Base-by-base conservation (phyloP, 176 grass and related monocot species). In the Themeda triandra region DNA sequence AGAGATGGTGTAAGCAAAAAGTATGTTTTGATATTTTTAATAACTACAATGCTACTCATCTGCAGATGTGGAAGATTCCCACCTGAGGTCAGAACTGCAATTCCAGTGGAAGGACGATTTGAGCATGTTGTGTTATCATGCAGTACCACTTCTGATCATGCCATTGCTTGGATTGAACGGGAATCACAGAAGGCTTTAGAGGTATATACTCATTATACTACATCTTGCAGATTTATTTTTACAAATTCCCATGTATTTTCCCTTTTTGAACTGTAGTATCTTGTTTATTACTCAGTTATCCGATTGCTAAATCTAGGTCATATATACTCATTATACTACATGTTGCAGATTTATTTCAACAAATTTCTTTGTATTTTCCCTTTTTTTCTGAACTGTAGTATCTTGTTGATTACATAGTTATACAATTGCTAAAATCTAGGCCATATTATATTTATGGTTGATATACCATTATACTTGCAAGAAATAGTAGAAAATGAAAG, bases 81-180 rank as follows among this genome's bases (percentile, higher is more conserved):
- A 25, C 97, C 97, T 83, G 93, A 92, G 63, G 92, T 96, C 54
- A 96, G 79, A 78, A 99, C 97, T 77, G 93, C 97, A 59, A 99
- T 99, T 92, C 97, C 97, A 58, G 92, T 99, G 35, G 92, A 99
- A 82, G 92, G 86, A 8, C 90, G 97, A 80, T 99, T 99, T 86
- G 97, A 99, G 83, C 97, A 99, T 90, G 62, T 99, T 88, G 97
- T 99, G 62, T 78, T 99, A 75, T 99, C 97, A 36, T 99, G 97
- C 63, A 99, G 89, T 92, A 87, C 93, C 56, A 99, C 93, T 83
- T 86, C 97, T 54, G 97, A 99, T 87, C 97, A 99, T 89, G 97
- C 32, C n/a, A 86, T 99, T 96, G 33, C 69, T 88, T 99, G 97
- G 97, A 99, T 99, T 39, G 93, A 99, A 63, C 76, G 84, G 32